A percentile compares a stretch with the other conserved stretches of the same genome.
Conservation (phyloP, 2,329 filamentous ascomycete genomes). For the Pseudocercospora crystallina region DNA sequence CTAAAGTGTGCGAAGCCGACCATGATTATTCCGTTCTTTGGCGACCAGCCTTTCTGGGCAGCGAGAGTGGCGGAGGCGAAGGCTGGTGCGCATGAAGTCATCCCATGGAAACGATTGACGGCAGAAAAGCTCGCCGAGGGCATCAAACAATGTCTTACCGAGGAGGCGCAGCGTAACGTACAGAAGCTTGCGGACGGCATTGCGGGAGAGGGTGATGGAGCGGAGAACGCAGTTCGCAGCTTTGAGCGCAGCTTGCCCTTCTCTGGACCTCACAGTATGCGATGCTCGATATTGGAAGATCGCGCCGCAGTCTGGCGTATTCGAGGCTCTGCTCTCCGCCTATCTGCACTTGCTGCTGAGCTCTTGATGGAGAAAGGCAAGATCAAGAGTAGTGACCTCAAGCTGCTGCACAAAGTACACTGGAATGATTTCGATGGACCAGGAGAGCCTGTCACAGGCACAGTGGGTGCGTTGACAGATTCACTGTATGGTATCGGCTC, state of each 20-base stretch:
- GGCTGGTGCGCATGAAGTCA: slow-evolving; percentile 62
- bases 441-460: slow-evolving; percentile 69
- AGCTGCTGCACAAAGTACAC: slow-evolving; percentile 60
- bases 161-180: slow-evolving; percentile 60
- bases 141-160: slow-evolving; percentile 65
- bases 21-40: slow-evolving; percentile 78
- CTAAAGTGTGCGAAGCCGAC: slow-evolving; percentile 70
- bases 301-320: slow-evolving; percentile 66
- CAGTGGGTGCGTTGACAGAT: slow-evolving; percentile 61
- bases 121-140: slow-evolving; percentile 67
- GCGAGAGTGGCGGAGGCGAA: slow-evolving; percentile 63
- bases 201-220: slow-evolving; percentile 66
- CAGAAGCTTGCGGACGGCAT: slow-evolving; percentile 62
- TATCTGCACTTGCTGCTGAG: slow-evolving; percentile 66
- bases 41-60: slow-evolving; percentile 78
- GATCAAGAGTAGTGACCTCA: slow-evolving; percentile 62
- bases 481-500: slow-evolving; percentile 59
- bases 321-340: slow-evolving; percentile 59
- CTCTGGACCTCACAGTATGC: slow-evolving; percentile 49
- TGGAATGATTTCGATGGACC: slow-evolving; percentile 79
- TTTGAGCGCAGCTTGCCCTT: slow-evolving; percentile 64
- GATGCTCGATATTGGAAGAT: slow-evolving; percentile 65
- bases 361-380: slow-evolving; percentile 62
- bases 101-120: slow-evolving; percentile 67
- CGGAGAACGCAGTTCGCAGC: slow-evolving; percentile 65